Evolutionary conservation across 1,284 basidiomycete genomes (phyloP).

Genomic region (Porogramme epimiltina): DNA sequence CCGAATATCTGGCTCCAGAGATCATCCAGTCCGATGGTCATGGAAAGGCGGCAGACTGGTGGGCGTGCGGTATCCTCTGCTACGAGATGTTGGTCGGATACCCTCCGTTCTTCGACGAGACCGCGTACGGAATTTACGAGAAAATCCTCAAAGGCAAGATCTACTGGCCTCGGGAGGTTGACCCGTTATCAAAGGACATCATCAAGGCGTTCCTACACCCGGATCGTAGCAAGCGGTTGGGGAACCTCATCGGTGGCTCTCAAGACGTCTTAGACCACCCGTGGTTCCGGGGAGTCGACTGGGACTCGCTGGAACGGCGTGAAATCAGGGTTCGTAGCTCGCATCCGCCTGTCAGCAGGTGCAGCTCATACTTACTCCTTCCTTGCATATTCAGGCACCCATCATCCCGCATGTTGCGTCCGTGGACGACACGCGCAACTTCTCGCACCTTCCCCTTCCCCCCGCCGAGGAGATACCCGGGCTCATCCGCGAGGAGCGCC

Average conservation of each 20-base stretch:
- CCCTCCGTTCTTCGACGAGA: conserved; percentile 92
- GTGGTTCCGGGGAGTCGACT: conserved; percentile 94
- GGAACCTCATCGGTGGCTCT: conserved; percentile 93
- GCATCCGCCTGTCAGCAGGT: conserved; percentile 8
- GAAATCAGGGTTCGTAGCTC: conserved; percentile 65
- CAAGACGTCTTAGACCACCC: conserved; percentile 92
- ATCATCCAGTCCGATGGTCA: conserved; percentile 97
- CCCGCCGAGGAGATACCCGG: conserved; percentile 78
- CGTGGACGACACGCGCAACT: conserved; percentile 79
- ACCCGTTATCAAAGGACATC: conserved; percentile 73
- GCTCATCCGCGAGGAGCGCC: conserved; percentile 60
- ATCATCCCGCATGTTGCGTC: conserved; percentile 80
- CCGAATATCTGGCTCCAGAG: conserved; percentile 95
- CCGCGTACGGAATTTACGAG: conserved; percentile 94
- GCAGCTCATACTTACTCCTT: conserved; percentile 1
- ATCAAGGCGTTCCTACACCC: conserved; percentile 91
- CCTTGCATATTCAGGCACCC: conserved; percentile 56
- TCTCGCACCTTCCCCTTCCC: conserved; percentile 76
- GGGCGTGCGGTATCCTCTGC: conserved; percentile 94
- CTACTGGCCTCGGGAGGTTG: conserved; percentile 90
- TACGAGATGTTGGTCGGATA: conserved; percentile 98
- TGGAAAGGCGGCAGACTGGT: conserved; percentile 99
- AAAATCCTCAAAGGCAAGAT: conserved; percentile 92
- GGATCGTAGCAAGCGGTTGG: conserved; percentile 90
- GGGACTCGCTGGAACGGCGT: conserved; percentile 78